Evolutionary conservation across 371 early-diverging fungal genomes (phyloP), one percentile per base, ranked within the genome.

Genomic region (Mortierella sp.): DNA sequence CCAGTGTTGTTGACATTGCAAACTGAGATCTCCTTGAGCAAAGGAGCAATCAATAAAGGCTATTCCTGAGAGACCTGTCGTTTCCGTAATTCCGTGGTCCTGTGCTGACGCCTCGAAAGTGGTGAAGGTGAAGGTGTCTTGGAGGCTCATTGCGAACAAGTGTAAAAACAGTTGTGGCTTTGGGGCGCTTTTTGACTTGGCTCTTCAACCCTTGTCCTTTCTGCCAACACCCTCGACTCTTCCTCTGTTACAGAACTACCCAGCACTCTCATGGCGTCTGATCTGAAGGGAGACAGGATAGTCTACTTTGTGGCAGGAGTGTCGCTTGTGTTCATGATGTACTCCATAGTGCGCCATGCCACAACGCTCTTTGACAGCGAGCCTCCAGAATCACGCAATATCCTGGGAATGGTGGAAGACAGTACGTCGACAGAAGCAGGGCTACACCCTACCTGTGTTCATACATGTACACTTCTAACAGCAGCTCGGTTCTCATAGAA

Each of bases 331-430:
- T 67, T 88, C 45, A 86, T 86, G 86, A 83, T 82, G 52, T 86
- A 88, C 54, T 88, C 88, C 12, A 80, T 88, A 10, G 82, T 84
- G 58, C 83, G 87, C 28, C 85, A 88, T 71, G 71, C 86, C 42
- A 83, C 84, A 42, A 78, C 81, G 10, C 76, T 82, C 31, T 81
- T 82, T 42, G 76, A 79, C 9, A 66, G 60, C 41, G 67, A 72
- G 26, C 58, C 57, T 26, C 49, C 56, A 39, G 71, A 80, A 46
- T 54, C 64, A 6, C 68, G 72, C 50, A 82, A 72, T 52, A 76
- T 79, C 21, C 78, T 78, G 38, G 64, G 72, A 49, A 63, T 64
- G 63, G 76, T 88, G 1, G 87, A 88, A 58, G 86, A 88, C 64
- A 80, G 87, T 87, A 81, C 61, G 79, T 51, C 42, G 34, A 34